Base-by-base conservation (phyloP, 129 eudicot species). In the Deinandra increscens region DNA sequence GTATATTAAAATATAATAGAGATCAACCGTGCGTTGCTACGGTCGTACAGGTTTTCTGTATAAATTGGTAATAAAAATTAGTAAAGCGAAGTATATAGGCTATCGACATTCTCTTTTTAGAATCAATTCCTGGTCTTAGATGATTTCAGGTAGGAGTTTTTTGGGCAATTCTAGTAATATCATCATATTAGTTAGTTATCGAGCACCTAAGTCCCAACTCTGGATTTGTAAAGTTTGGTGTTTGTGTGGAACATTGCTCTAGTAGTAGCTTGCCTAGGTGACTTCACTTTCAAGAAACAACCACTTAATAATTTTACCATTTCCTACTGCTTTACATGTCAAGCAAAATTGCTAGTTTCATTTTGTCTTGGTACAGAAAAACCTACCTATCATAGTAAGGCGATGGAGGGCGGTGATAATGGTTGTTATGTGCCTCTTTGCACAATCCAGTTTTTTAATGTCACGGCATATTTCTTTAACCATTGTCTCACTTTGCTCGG, bases 381-480 rank as follows among this genome's bases (percentile, higher is more conserved):
- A 68, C 73, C 71, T 56, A 93, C 99, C 99, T 72, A 94, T 81
- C 99, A 94, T 94, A 39, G 97, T 94, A 74, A 94, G 91, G 69
- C 97, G 99, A 76, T 88, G 96, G 82, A 88, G 91, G 43, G 95
- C 95, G 46, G 88, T 91, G 70, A 91, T 88, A 17, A 96, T 82
- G 56, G 96, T 84, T 59, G 98, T 88, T 68, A 88, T 82, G 70
- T 94, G 96, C 77, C 90, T 90, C 82, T 94, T 94, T 44, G 97
- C 97, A 71, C 81, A 94, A 87, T 94, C 99, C 53, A 94, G 78
- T 78, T 94, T 94, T 85, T 94, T 94, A 60, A 94, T 94, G 75
- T 94, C 99, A 54, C 99, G 99, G 37, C 99, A 94, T 81, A 94
- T 94, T 83, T 90, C 97, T 85, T 94, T 97, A 76, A 94, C 99